phyloP scores from a whole-genome alignment of 176 grass and related monocot genomes.

The Avena sativa region DNA sequence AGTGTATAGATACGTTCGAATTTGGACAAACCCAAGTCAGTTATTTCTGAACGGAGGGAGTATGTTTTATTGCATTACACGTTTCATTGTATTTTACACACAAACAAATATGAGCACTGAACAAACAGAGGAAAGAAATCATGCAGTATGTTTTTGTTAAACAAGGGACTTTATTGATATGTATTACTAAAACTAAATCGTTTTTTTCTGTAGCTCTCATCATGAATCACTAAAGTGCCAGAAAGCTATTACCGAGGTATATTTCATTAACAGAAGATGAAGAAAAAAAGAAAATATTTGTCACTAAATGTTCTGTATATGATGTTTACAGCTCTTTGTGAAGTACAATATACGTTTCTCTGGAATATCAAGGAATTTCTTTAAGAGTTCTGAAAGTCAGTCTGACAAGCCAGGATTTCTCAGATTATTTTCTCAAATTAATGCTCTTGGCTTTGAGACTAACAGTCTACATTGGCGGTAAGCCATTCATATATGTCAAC shows the following conservation, averaged over 20 bases:
- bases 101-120: conserved; percentile 17
- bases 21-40: too few species aligned
- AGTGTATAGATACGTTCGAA: too few species aligned
- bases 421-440: conserved; percentile 82
- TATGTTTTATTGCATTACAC: conserved; percentile 12
- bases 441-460: conserved; percentile 82
- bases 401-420: conserved; percentile 60
- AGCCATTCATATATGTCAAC: conserved; percentile 39
- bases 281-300: conserved; percentile 28
- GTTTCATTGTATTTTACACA: conserved; percentile 23
- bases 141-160: conserved; percentile 35
- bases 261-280: conserved; percentile 27
- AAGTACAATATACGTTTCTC: conserved; percentile 93
- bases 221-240: conserved; percentile 91
- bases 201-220: conserved; percentile 74
- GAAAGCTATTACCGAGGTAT: conserved; percentile 95
- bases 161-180: conserved; percentile 18
- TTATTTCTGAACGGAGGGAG: too few species aligned
- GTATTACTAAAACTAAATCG: conserved; percentile 36
- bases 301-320: conserved; percentile 42
- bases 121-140: conserved; percentile 14
- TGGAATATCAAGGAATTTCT: conserved; percentile 92
- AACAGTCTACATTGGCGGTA: conserved; percentile 91
- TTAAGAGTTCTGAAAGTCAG: conserved; percentile 63
- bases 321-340: conserved; percentile 83